These are phyloP conservation scores for Pulicaria dysenterica DNA, from an alignment of 129 eudicot genomes.

Conservation along the genomic window DNA sequence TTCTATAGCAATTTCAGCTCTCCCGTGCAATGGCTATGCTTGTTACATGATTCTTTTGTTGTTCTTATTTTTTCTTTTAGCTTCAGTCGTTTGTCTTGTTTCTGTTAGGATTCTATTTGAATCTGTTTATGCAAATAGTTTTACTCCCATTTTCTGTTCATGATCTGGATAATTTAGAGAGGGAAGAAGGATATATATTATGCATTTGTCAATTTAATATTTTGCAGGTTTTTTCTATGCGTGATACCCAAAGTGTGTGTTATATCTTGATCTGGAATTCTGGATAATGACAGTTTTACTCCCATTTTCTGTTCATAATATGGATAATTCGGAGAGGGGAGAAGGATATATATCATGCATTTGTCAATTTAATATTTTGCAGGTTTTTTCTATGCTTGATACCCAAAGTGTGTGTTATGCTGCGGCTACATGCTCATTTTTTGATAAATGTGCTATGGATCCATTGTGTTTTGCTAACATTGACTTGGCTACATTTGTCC, in stretches of 20 bases:
- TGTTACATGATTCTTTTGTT: too few relatives aligned
- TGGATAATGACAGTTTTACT: too few relatives aligned
- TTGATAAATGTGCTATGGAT: constrained; percentile 73
- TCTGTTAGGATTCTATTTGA: not conserved
- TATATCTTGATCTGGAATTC: too few relatives aligned
- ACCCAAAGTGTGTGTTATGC: constrained; percentile 73
- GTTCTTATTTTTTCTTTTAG: not conserved
- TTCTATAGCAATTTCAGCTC: too few relatives aligned
- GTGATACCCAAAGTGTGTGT: constrained; percentile 75
- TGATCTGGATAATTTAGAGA: not conserved
- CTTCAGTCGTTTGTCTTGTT: not conserved
- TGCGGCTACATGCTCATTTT: constrained; percentile 75
- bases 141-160: not conserved
- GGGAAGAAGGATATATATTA: not conserved
- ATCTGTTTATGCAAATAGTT: not conserved
- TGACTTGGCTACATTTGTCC: constrained; percentile 66
- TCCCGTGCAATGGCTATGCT: too few relatives aligned
- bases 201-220: constrained; percentile 8
- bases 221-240: constrained; percentile 69
- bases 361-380: constrained; percentile 20
- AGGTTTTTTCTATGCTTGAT: constrained; percentile 81
- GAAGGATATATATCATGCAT: not conserved
- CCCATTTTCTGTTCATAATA: too few relatives aligned
- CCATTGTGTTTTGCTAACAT: constrained; percentile 73
- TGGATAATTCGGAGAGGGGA: too few relatives aligned